phyloP scores from a whole-genome alignment of 1,284 basidiomycete genomes.

The Ceratobasidium sp. region DNA sequence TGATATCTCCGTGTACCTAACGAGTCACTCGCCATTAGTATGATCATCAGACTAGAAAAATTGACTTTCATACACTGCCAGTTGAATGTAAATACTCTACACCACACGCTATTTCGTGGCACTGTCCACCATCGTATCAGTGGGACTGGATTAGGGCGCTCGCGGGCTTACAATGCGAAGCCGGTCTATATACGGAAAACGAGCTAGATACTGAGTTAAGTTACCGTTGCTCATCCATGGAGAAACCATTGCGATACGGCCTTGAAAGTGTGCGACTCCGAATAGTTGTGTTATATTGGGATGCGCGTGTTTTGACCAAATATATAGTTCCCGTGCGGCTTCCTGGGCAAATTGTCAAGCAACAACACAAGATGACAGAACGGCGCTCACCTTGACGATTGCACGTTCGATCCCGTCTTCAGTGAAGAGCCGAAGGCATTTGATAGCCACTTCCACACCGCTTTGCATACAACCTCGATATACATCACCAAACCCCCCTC shows the following conservation, averaged over 20 bases:
- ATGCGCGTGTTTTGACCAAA: background rate
- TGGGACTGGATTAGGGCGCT: background rate
- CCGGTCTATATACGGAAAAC: background rate
- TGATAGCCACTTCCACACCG: background rate
- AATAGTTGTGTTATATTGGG: background rate
- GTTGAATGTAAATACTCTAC: background rate
- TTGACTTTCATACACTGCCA: background rate
- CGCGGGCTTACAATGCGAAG: background rate
- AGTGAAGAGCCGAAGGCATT: background rate
- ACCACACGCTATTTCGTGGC: background rate
- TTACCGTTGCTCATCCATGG: background rate
- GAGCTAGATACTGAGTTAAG: background rate
- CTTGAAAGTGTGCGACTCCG: background rate
- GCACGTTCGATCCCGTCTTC: background rate
- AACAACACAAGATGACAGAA: background rate
- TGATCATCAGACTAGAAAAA: too few relatives aligned
- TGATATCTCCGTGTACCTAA: conserved; percentile 10
- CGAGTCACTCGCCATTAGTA: too few relatives aligned
- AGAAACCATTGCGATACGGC: background rate
- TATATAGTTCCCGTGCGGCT: background rate
- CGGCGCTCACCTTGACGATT: background rate
- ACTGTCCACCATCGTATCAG: background rate
- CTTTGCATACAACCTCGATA: background rate
- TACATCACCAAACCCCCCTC: background rate
- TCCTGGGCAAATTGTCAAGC: background rate